phyloP scores from a whole-genome alignment of 176 grass and related monocot species.

The Eragrostis curvula region DNA sequence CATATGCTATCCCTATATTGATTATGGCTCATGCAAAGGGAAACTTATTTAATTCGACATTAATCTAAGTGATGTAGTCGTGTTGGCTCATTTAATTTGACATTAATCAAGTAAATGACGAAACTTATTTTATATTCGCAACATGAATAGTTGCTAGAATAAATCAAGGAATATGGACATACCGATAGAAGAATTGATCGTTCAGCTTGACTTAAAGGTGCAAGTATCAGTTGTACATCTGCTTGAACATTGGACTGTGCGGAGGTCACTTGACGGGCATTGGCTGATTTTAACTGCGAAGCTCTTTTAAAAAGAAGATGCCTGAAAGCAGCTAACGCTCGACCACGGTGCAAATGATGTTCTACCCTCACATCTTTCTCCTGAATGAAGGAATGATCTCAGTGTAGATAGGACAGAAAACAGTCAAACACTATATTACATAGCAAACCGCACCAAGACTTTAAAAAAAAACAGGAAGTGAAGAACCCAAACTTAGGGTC shows the following conservation, averaged over 20 bases:
- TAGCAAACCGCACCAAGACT: neutral
- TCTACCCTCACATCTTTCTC: slow-evolving; percentile 91
- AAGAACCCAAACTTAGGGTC: neutral
- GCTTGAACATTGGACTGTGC: slow-evolving; percentile 71
- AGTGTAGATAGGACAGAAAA: neutral
- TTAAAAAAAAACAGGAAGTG: neutral
- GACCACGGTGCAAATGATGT: slow-evolving; percentile 86
- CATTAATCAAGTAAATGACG: slow-evolving; percentile 11
- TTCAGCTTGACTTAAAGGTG: slow-evolving; percentile 85
- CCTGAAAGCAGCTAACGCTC: slow-evolving; percentile 85
- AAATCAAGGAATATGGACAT: slow-evolving; percentile 47
- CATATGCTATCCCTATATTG: too few relatives aligned
- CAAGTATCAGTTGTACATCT: slow-evolving; percentile 80
- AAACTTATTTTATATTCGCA: slow-evolving; percentile 2
- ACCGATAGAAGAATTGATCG: slow-evolving; percentile 83
- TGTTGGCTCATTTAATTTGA: neutral
- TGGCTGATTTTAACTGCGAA: slow-evolving; percentile 74
- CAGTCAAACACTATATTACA: slow-evolving; percentile 15
- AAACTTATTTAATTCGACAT: neutral
- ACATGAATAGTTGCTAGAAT: neutral
- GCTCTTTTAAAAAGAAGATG: slow-evolving; percentile 87
- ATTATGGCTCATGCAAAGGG: neutral
- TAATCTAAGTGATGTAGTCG: slow-evolving; percentile 8
- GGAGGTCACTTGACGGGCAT: slow-evolving; percentile 64
- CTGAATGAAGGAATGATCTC: slow-evolving; percentile 42